Evolutionary conservation across 2,329 filamentous ascomycete genomes (phyloP).

Genomic region (Clonostachys sp.): DNA sequence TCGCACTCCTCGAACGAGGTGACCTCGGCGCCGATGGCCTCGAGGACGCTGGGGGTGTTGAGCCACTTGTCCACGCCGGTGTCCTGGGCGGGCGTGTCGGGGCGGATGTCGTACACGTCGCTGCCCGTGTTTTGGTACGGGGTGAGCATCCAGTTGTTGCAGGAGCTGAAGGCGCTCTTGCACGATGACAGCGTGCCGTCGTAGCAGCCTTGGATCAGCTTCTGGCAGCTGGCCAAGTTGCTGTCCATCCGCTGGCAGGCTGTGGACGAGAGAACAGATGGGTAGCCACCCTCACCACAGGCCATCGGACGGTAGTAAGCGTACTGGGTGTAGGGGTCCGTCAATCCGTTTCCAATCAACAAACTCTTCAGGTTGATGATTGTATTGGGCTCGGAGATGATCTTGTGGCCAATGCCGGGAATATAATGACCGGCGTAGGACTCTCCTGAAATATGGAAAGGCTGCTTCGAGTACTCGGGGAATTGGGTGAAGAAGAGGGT

Average conservation of each 20-base stretch:
- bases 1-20: conserved; percentile 78
- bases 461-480: conserved; percentile 88
- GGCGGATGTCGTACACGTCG: conserved; percentile 92
- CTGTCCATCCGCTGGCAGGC: conserved; percentile 90
- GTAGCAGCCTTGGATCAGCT: conserved; percentile 87
- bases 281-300: conserved; percentile 91
- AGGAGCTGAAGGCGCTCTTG: conserved; percentile 94
- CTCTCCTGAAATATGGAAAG: conserved; percentile 97
- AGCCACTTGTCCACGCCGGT: conserved; percentile 76
- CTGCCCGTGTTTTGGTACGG: conserved; percentile 91
- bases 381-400: conserved; percentile 81
- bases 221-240: conserved; percentile 81
- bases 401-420: conserved; percentile 80
- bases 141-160: conserved; percentile 92
- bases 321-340: conserved; percentile 90
- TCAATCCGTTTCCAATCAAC: conserved; percentile 93
- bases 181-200: conserved; percentile 84
- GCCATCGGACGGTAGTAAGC: conserved; percentile 96
- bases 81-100: conserved; percentile 70
- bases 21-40: conserved; percentile 87
- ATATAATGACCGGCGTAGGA: conserved; percentile 96
- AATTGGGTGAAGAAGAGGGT: conserved; percentile 99
- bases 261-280: conserved; percentile 72
- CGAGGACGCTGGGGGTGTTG: conserved; percentile 76
- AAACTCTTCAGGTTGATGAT: conserved; percentile 98